Evolutionary conservation across 192 early-diverging fungal genomes (phyloP), one percentile per base, ranked within the genome.

Genomic region (Thoreauomyces humboldtii): DNA sequence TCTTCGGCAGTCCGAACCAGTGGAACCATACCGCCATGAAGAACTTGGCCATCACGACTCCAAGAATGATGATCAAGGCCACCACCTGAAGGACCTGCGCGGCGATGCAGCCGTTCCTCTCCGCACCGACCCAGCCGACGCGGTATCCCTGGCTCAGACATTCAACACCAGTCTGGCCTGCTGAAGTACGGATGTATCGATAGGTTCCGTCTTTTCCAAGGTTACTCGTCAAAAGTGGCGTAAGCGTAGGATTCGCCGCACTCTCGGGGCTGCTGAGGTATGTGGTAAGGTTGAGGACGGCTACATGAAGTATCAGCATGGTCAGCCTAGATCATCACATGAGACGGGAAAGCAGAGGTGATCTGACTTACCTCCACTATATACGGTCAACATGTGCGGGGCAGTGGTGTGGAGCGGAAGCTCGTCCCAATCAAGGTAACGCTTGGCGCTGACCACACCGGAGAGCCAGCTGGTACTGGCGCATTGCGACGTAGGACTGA

Each of bases 11-110:
- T 4, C 76, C 50, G 54, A 75, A 74, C 76, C 76, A 83, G 65
- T 72, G 51, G 55, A 83, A 83, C 3, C 38, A 55, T 7, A 80
- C 56, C 1, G 78, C 77, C 67, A 83, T 73, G 7, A 75, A 34
- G 68, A 83, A 83, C 12, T 72, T 66, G 29, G 60, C 45, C 12
- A 71, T 17, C 7, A 83, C 63, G 1, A 83, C 70, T 12, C 75
- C 76, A 4, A 77, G 38, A 41, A 82, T 73, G 19, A 81, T 70
- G 28, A 72, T 42, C 0, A 75, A 61, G 33, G 65, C 34, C 0
- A 78, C 35, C 22, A 19, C 51, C 17, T 64, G 44, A 28, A 81
- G 73, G 24, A 69, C 61, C 21, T 43, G 27, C 29, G 70, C 31
- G 31, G 67, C 67, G 3, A 74, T 47, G 64, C 81, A 83, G 4